These are phyloP conservation scores for Bruguiera parviflora DNA, from an alignment of 345 rosid genomes.

Conservation along the genomic window DNA sequence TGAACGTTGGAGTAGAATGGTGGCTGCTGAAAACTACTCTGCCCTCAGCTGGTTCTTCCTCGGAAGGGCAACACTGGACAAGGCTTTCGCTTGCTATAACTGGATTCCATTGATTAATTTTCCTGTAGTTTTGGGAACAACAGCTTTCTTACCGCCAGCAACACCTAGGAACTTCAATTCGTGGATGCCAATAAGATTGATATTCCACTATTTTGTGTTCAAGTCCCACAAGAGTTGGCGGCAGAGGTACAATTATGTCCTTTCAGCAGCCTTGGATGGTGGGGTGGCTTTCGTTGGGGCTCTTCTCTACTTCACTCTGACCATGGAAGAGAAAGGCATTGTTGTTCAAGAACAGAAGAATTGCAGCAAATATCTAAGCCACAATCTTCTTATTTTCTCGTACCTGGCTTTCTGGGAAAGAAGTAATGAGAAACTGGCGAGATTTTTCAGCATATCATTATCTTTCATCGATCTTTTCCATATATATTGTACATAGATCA, in stretches of 20 bases:
- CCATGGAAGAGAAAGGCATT: constrained; percentile 21
- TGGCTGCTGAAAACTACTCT: constrained; percentile 43
- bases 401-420: too few relatives aligned
- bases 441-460: too few relatives aligned
- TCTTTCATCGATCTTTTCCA: too few relatives aligned
- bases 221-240: constrained; percentile 48
- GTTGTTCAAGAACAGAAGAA: too few relatives aligned
- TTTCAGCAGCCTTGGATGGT: constrained; percentile 57
- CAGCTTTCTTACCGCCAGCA: constrained; percentile 59
- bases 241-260: constrained; percentile 60
- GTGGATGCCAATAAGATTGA: constrained; percentile 41
- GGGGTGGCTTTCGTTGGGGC: constrained; percentile 63
- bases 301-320: constrained; percentile 44
- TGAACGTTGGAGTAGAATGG: constrained; percentile 51
- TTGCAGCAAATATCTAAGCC: too few relatives aligned
- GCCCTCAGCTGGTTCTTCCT: constrained; percentile 62
- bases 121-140: constrained; percentile 48
- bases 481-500: too few relatives aligned
- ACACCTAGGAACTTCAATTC: constrained; percentile 49
- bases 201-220: constrained; percentile 51
- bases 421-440: too few relatives aligned
- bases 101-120: constrained; percentile 55
- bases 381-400: too few relatives aligned
- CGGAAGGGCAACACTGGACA: constrained; percentile 42
- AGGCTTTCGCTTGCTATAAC: constrained; percentile 37